A percentile compares a stretch with the other conserved stretches of the same genome.
Conservation (phyloP, 805 yeast species). For the Lachancea sp. region DNA sequence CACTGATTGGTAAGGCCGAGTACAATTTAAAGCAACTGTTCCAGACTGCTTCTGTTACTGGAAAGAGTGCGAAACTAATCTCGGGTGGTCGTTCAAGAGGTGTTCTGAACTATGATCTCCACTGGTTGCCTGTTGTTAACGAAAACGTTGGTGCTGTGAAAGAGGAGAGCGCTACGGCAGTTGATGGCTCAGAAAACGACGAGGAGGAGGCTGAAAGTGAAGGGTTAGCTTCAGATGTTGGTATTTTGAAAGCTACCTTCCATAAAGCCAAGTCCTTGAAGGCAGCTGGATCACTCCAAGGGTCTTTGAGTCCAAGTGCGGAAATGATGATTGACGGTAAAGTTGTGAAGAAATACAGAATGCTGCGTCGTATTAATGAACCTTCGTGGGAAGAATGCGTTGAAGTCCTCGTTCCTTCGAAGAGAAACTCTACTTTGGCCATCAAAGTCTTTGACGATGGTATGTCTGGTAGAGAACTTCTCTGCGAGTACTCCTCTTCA, state of each 20-base stretch:
- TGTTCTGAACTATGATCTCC: slow-evolving; percentile 47
- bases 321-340: slow-evolving; percentile 55
- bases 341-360: slow-evolving; percentile 51
- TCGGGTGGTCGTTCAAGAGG: slow-evolving; percentile 49
- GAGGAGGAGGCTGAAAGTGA: slow-evolving; percentile 27
- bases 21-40: slow-evolving; percentile 54
- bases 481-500: slow-evolving; percentile 45
- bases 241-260: slow-evolving; percentile 59
- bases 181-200: slow-evolving; percentile 11
- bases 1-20: slow-evolving; percentile 42
- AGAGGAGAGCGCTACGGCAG: slow-evolving; percentile 20
- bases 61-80: slow-evolving; percentile 25
- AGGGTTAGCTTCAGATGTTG: slow-evolving; percentile 57
- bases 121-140: slow-evolving; percentile 35
- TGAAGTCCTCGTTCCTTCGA: slow-evolving; percentile 58
- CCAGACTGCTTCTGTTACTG: slow-evolving; percentile 40
- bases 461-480: slow-evolving; percentile 37
- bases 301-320: slow-evolving; percentile 54
- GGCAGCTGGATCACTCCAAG: slow-evolving; percentile 41
- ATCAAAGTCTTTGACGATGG: slow-evolving; percentile 59
- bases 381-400: slow-evolving; percentile 64
- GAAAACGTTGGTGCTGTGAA: slow-evolving; percentile 14
- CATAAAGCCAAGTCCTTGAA: slow-evolving; percentile 58
- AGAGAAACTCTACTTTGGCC: slow-evolving; percentile 47
- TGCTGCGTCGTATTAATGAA: slow-evolving; percentile 59